Conservation (phyloP, 1,284 basidiomycete genomes). For the Marasmius oreades region DNA sequence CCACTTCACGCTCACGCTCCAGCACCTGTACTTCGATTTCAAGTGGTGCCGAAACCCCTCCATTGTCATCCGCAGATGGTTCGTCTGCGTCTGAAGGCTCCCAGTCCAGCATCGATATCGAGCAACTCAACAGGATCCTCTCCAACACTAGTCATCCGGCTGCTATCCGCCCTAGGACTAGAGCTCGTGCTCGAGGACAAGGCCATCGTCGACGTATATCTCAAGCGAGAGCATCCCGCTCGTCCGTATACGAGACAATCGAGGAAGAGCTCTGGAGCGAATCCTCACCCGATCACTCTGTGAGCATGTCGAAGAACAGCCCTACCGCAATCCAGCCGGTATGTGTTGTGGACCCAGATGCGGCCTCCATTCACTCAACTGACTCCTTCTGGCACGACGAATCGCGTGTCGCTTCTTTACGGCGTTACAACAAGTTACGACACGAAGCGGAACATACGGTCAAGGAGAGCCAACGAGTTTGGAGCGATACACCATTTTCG, state of each 20-base stretch:
- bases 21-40: slow-evolving; percentile 59
- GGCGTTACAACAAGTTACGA: slow-evolving; percentile 65
- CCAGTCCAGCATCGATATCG: slow-evolving; percentile 71
- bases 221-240: slow-evolving; percentile 54
- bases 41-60: slow-evolving; percentile 68
- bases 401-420: slow-evolving; percentile 52
- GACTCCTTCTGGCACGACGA: slow-evolving; percentile 55
- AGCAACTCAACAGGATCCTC: slow-evolving; percentile 54
- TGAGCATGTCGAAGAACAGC: slow-evolving; percentile 27
- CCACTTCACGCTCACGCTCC: slow-evolving; percentile 55
- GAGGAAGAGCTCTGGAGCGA: slow-evolving; percentile 59
- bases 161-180: slow-evolving; percentile 24
- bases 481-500: slow-evolving; percentile 73
- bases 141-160: slow-evolving; percentile 29
- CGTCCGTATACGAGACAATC: slow-evolving; percentile 76
- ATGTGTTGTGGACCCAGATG: slow-evolving; percentile 56
- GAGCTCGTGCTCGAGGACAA: slow-evolving; percentile 52
- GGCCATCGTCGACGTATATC: slow-evolving; percentile 71
- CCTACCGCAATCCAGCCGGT: slow-evolving; percentile 41
- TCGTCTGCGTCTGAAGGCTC: slow-evolving; percentile 70
- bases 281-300: slow-evolving; percentile 16
- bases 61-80: slow-evolving; percentile 60
- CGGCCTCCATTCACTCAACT: slow-evolving; percentile 41
- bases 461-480: slow-evolving; percentile 58
- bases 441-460: slow-evolving; percentile 68